Percentiles rank a stretch among this genome's conserved stretches.
These are phyloP conservation scores for Sporisorium exsertum DNA, from an alignment of 1,284 basidiomycete species.

Conservation along the genomic window DNA sequence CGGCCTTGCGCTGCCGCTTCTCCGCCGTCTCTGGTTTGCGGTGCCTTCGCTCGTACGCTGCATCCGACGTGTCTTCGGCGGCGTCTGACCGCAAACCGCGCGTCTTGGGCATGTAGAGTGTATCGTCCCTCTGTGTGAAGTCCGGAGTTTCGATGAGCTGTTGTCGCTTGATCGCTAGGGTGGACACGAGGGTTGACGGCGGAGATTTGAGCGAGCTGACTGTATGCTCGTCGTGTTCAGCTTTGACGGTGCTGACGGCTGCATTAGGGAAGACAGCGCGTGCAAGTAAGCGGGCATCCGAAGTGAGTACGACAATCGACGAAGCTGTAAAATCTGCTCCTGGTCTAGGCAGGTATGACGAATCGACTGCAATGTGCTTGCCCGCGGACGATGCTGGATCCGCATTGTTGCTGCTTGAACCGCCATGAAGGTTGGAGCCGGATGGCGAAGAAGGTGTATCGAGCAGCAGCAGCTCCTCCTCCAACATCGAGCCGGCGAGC, in stretches of 20 bases:
- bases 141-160: conserved; percentile 61
- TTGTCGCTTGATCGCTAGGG: conserved; percentile 42
- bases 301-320: conserved; percentile 33
- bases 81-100: conserved; percentile 49
- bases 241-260: conserved; percentile 7
- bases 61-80: conserved; percentile 80
- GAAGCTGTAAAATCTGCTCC: conserved; percentile 13
- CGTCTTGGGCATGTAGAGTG: conserved; percentile 58
- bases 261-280: conserved; percentile 25
- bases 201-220: conserved; percentile 3
- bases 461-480: conserved; percentile 52
- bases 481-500: conserved; percentile 51
- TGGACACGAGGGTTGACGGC: conserved; percentile 25
- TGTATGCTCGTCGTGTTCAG: conserved; percentile 10
- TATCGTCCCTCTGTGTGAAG: conserved; percentile 54
- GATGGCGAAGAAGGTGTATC: conserved; percentile 28
- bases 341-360: neutral
- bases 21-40: conserved; percentile 87
- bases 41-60: conserved; percentile 84
- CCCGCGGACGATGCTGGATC: neutral
- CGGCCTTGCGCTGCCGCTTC: conserved; percentile 83
- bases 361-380: conserved; percentile 4
- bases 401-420: neutral
- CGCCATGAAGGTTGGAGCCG: conserved; percentile 1
- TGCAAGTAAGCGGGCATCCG: conserved; percentile 9